Conservation (phyloP, 2,329 filamentous ascomycete species). For the Aspergillus intermedius region DNA sequence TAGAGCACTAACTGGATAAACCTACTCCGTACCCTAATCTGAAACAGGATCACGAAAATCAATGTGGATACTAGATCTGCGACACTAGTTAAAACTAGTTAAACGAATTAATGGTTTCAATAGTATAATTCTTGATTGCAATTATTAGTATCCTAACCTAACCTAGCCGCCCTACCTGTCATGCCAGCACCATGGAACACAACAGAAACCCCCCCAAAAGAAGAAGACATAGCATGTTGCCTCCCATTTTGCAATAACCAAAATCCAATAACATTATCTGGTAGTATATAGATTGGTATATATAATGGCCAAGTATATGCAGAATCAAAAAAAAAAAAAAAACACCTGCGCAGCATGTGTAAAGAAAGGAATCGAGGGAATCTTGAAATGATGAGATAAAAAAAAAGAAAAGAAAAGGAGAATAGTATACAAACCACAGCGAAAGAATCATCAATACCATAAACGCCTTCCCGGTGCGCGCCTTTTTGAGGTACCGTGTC, state of each 20-base stretch:
- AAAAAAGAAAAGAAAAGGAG: background rate
- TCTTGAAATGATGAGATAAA: background rate
- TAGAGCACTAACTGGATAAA: too few species aligned
- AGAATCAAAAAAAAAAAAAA: background rate
- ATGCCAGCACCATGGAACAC: background rate
- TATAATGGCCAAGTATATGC: background rate
- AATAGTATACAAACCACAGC: background rate
- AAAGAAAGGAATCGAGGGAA: too few species aligned
- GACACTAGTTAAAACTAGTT: too few species aligned
- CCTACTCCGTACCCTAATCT: too few species aligned
- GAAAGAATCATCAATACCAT: background rate
- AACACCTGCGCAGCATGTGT: background rate
- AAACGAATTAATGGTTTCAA: too few species aligned
- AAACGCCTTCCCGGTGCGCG: constrained; percentile 3
- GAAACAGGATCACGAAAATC: too few species aligned
- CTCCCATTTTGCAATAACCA: background rate
- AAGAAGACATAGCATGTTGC: background rate
- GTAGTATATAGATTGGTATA: too few species aligned
- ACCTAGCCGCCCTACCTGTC: background rate
- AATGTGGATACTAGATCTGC: too few species aligned
- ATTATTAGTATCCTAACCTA: background rate
- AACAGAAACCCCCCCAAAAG: background rate
- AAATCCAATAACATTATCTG: too few species aligned
- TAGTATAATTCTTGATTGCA: too few species aligned
- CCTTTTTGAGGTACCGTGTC: background rate